Conservation (phyloP, 495 filamentous ascomycete genomes). For the Penicillium verhagenii region DNA sequence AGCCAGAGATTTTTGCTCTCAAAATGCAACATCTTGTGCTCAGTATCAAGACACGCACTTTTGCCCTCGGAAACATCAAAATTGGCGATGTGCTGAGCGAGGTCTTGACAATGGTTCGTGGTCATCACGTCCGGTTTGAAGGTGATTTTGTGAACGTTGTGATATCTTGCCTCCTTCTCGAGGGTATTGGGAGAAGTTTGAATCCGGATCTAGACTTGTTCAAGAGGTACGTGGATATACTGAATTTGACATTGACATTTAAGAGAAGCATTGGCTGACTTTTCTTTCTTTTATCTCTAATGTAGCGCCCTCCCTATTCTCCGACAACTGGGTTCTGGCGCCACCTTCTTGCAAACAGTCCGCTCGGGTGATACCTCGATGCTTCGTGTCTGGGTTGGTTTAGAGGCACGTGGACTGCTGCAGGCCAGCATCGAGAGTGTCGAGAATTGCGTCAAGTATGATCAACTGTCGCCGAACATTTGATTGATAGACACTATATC, state of each 20-base stretch:
- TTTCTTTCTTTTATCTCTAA: too few relatives aligned
- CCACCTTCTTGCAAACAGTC: constrained; percentile 43
- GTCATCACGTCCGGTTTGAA: constrained; percentile 91
- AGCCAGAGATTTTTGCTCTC: constrained; percentile 84
- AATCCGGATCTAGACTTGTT: constrained; percentile 88
- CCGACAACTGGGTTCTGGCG: constrained; percentile 76
- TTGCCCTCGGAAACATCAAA: constrained; percentile 91
- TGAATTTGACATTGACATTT: background rate
- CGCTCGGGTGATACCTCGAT: constrained; percentile 81
- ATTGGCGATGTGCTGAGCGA: constrained; percentile 93
- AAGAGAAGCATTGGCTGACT: constrained; percentile 2
- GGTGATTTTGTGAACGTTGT: constrained; percentile 99
- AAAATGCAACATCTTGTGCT: constrained; percentile 96
- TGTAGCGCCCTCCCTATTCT: constrained; percentile 90
- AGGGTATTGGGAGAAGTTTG: constrained; percentile 87
- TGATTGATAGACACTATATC: constrained; percentile 39
- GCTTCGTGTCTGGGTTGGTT: constrained; percentile 88
- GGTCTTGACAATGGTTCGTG: constrained; percentile 87
- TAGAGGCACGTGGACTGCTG: constrained; percentile 85
- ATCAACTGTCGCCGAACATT: constrained; percentile 77
- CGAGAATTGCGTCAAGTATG: constrained; percentile 80
- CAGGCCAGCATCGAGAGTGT: constrained; percentile 87
- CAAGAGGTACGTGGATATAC: constrained; percentile 55
- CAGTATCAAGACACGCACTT: constrained; percentile 81
- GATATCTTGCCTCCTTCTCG: constrained; percentile 87